Evolutionary conservation across 2,329 filamentous ascomycete genomes (phyloP).

Genomic region (Sphaceloma murrayae): DNA sequence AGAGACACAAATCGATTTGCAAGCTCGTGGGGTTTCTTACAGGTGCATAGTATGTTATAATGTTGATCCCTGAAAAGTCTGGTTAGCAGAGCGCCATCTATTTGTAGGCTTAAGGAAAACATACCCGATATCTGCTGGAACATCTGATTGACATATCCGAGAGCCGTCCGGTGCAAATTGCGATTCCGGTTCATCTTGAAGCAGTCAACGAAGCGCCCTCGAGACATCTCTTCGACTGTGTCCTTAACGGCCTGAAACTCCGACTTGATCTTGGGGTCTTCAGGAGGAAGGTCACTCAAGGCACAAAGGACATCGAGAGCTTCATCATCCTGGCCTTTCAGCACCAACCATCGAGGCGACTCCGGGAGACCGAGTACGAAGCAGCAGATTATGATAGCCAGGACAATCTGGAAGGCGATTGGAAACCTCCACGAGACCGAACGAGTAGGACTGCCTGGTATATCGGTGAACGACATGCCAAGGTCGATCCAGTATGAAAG

Average conservation of each 20-base stretch:
- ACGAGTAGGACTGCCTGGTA: no score
- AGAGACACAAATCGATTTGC: no score
- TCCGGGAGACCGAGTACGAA: slow-evolving; percentile 46
- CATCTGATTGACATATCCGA: slow-evolving; percentile 29
- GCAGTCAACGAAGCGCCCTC: slow-evolving; percentile 24
- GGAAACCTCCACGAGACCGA: slow-evolving; percentile 17
- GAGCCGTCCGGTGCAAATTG: slow-evolving; percentile 27
- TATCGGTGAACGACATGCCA: slow-evolving; percentile 45
- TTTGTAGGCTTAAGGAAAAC: no score
- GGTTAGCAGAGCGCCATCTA: no score
- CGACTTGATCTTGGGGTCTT: slow-evolving; percentile 37
- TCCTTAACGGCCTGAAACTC: slow-evolving; percentile 46
- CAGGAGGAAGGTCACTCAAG: slow-evolving; percentile 38
- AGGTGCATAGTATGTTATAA: slow-evolving; percentile 22
- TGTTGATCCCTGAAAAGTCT: slow-evolving; percentile 25
- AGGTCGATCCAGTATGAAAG: slow-evolving; percentile 45
- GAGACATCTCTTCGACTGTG: slow-evolving; percentile 39
- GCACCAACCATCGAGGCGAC: slow-evolving; percentile 46
- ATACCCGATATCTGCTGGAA: slow-evolving; percentile 22
- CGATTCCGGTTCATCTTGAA: slow-evolving; percentile 27
- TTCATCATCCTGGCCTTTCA: slow-evolving; percentile 34
- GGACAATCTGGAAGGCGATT: slow-evolving; percentile 44
- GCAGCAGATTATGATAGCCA: slow-evolving; percentile 43
- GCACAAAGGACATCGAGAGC: slow-evolving; percentile 39
- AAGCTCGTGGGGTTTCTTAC: neutral